Conservation (phyloP, 1,139 yeast species). For the Debaryomycetaceae sp. region DNA sequence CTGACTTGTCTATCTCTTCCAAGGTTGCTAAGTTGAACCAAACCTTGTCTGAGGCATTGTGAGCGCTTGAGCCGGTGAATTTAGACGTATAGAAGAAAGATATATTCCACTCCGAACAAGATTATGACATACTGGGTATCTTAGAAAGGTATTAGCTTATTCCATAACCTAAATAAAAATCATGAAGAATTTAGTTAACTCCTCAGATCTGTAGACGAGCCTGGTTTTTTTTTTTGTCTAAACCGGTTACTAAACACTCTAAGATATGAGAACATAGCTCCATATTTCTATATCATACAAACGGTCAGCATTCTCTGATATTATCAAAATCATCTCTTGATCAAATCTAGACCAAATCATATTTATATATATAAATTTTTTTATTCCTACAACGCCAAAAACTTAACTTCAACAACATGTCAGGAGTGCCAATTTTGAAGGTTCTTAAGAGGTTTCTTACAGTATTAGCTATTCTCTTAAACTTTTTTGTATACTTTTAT, state of each 20-base stretch:
- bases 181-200: background rate
- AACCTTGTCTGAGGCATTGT: slow-evolving; percentile 80
- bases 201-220: too few relatives aligned
- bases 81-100: slow-evolving; percentile 8
- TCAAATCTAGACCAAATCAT: too few relatives aligned
- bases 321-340: too few relatives aligned
- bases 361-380: too few relatives aligned
- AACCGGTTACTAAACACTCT: too few relatives aligned
- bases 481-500: slow-evolving; percentile 66
- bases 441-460: slow-evolving; percentile 23
- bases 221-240: too few relatives aligned
- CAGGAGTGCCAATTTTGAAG: background rate
- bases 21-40: slow-evolving; percentile 88
- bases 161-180: slow-evolving; percentile 2
- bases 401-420: background rate
- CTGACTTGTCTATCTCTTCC: slow-evolving; percentile 83
- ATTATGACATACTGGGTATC: background rate
- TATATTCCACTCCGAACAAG: slow-evolving; percentile 3
- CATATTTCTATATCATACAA: too few relatives aligned
- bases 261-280: too few relatives aligned
- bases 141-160: background rate
- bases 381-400: too few relatives aligned
- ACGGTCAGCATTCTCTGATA: too few relatives aligned
- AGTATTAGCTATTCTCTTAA: slow-evolving; percentile 42
- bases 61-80: slow-evolving; percentile 18